A percentile compares a stretch with the other conserved stretches of the same genome.
Conservation (phyloP, 306 rosid genomes). For the Corylus avellana region DNA sequence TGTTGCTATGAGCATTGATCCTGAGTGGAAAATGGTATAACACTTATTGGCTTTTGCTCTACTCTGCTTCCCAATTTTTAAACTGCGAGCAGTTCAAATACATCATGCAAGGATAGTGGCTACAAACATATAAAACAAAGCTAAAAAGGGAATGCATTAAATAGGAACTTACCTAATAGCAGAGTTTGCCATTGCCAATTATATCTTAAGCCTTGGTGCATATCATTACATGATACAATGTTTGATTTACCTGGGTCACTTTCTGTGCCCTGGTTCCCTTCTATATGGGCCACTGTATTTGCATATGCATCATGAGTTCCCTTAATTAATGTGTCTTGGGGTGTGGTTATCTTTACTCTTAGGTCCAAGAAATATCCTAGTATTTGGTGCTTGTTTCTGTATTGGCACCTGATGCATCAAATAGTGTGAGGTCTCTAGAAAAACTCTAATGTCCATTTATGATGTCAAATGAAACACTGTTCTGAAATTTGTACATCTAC, state of each 20-base stretch:
- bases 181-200: background rate
- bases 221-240: background rate
- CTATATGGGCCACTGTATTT: background rate
- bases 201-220: background rate
- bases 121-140: conserved; percentile 13
- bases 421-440: conserved; percentile 1
- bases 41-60: conserved; percentile 10
- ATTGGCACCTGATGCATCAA: background rate
- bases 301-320: background rate
- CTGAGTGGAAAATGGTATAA: conserved; percentile 91
- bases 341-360: background rate
- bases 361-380: background rate
- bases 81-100: conserved; percentile 17
- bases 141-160: background rate
- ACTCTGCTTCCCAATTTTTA: conserved; percentile 17
- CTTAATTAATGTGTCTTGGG: background rate
- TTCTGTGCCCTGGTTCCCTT: background rate
- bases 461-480: background rate
- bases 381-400: background rate
- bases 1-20: conserved; percentile 81
- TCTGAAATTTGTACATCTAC: background rate
- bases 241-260: background rate
- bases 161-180: background rate
- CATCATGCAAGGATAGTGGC: conserved; percentile 16
- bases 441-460: background rate